Base-by-base conservation (phyloP, 306 rosid species). In the Cucurbita maxima region DNA sequence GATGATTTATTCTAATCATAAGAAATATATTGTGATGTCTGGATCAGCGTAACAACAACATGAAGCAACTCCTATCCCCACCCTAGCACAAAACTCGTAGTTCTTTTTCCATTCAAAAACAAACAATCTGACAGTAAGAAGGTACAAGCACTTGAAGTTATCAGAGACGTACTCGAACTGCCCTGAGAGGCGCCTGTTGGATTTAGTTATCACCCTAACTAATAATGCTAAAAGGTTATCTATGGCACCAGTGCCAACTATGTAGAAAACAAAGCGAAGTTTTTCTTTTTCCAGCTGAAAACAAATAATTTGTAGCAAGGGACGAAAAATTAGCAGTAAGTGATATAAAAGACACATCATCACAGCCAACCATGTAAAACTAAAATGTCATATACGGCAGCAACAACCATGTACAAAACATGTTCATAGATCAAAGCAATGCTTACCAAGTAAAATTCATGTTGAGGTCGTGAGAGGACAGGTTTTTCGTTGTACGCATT, bases 401-500 rank as follows among this genome's bases (percentile, higher is more conserved):
- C 57, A 48, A 41, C 44, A 69, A 47, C 57, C 37, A 48, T 69
- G 43, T 47, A 61, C 5, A 61, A 15, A 37, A 61, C 12, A 61
- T 61, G 20, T 58, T 37, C 40, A 61, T 36, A 37, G 47, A 41
- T 6, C 10, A 36, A 19, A 60, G 67, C 43, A 69, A 75, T 67
- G 76, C 37, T 75, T 81, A 94, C 99, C 95, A 86, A 77, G 86
- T 67, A 94, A 85, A 91, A 94, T 71, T 94, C 99, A 10, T 94
- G 99, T 53, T 94, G 99, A 54, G 99, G 99, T 10, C 99, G 97
- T 11, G 99, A 89, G 76, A 94, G 96, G 58, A 91, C 88, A 76
- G 98, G 98, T 44, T 87, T 94, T 86, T 93, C 98, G n/a, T 93
- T 93, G 88, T 87, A 94, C 38, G 97, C 92, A 77, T 81, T 91